Conservation (phyloP, 2,329 filamentous ascomycete genomes). For the Fusarium chuoi region DNA sequence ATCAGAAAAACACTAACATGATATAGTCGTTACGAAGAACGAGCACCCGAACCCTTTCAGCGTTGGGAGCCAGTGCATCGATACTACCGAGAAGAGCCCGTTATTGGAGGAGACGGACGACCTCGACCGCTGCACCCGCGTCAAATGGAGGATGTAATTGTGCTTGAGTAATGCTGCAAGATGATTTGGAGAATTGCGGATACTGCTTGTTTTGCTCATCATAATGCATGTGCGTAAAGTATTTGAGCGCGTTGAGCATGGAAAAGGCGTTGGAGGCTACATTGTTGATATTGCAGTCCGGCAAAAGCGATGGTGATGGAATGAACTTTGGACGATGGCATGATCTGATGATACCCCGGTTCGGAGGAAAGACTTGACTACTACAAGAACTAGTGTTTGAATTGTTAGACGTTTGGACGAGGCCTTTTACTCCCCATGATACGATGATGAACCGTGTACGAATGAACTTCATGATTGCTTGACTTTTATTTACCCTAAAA, state of each 20-base stretch:
- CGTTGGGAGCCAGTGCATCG: conserved; percentile 29
- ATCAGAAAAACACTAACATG: conserved; percentile 21
- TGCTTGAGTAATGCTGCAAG: conserved; percentile 44
- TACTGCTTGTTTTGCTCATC: neutral
- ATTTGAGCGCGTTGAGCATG: neutral
- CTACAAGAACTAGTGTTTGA: neutral
- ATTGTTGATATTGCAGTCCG: conserved; percentile 10
- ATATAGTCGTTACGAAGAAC: conserved; percentile 28
- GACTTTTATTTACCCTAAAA: conserved; percentile 34
- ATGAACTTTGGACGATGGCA: conserved; percentile 21
- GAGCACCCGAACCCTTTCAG: conserved; percentile 1
- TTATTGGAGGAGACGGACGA: conserved; percentile 17
- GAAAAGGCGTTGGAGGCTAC: conserved; percentile 27
- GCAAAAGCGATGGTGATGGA: conserved; percentile 13
- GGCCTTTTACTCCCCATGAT: neutral
- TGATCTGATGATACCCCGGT: conserved; percentile 40
- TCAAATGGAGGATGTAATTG: conserved; percentile 45
- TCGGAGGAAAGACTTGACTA: conserved; percentile 26
- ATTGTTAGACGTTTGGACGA: neutral
- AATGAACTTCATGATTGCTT: conserved; percentile 8
- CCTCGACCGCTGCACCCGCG: conserved; percentile 35
- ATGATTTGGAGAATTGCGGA: neutral
- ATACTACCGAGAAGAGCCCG: conserved; percentile 27
- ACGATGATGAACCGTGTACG: neutral
- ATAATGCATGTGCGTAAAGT: neutral